These are phyloP conservation scores for Amaranthus cruentus DNA, from an alignment of 148 eudicot species.

Conservation along the genomic window DNA sequence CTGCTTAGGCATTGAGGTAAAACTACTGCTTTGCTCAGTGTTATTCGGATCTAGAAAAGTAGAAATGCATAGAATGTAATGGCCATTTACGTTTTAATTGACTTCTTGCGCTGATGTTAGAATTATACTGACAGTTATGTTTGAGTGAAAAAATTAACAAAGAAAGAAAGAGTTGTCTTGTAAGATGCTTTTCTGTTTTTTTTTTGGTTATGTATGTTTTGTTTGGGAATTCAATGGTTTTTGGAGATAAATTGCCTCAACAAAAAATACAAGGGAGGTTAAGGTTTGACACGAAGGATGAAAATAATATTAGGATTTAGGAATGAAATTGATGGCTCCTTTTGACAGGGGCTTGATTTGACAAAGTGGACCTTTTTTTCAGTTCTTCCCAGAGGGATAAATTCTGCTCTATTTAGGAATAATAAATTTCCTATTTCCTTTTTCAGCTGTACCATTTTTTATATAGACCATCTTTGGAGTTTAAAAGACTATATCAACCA, in stretches of 20 bases:
- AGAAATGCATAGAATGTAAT: background rate
- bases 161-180: background rate
- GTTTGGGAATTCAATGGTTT: background rate
- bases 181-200: too few relatives aligned
- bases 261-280: background rate
- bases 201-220: too few relatives aligned
- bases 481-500: too few relatives aligned
- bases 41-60: background rate
- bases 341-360: background rate
- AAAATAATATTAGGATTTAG: background rate
- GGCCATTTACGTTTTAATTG: background rate
- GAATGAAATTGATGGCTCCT: background rate
- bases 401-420: background rate
- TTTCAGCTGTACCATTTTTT: background rate
- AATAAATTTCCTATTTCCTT: background rate
- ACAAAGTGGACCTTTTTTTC: background rate
- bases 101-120: background rate
- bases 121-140: background rate
- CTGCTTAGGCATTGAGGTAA: constrained; percentile 76
- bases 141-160: too few relatives aligned
- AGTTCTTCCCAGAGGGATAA: background rate
- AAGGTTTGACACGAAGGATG: background rate
- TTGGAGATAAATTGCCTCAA: background rate
- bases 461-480: too few relatives aligned
- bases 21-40: constrained; percentile 3